Percentiles rank a stretch among this genome's conserved stretches.
phyloP scores from a whole-genome alignment of 2,329 filamentous ascomycete genomes.

The Cercospora beticola region DNA sequence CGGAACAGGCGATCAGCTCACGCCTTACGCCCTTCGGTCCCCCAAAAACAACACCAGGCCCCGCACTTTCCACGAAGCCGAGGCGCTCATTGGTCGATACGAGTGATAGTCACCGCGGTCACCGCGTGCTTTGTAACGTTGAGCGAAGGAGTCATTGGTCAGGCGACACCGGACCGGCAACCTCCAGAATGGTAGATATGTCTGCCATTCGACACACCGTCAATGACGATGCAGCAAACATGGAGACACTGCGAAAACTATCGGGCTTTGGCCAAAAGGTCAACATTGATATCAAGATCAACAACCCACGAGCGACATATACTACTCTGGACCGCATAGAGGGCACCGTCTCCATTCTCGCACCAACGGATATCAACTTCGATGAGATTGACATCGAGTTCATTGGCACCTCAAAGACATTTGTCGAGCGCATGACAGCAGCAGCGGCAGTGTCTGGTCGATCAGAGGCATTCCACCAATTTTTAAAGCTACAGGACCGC shows the following conservation, averaged over 20 bases:
- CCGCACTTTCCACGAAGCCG: constrained; percentile 6
- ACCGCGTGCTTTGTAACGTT: constrained; percentile 3
- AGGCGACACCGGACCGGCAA: constrained; percentile 12
- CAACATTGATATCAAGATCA: constrained; percentile 46
- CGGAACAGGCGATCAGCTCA: not conserved
- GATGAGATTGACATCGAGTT: constrained; percentile 60
- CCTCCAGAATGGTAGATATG: constrained; percentile 15
- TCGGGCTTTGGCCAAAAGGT: constrained; percentile 38
- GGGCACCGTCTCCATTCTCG: constrained; percentile 53
- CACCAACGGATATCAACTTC: constrained; percentile 55
- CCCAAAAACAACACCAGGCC: not conserved
- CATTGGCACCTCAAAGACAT: constrained; percentile 53
- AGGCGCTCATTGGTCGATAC: constrained; percentile 10
- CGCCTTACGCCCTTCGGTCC: constrained; percentile 9
- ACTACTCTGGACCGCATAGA: constrained; percentile 60
- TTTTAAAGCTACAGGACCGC: constrained; percentile 59
- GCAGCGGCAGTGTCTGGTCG: constrained; percentile 54
- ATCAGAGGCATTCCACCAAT: constrained; percentile 59
- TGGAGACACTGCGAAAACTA: constrained; percentile 30
- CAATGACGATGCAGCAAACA: constrained; percentile 23
- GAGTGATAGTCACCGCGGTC: not conserved
- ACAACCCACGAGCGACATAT: constrained; percentile 46
- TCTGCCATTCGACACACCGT: constrained; percentile 8
- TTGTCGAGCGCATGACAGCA: constrained; percentile 55
- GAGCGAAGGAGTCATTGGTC: constrained; percentile 9